Evolutionary conservation across 163 green algal genomes (phyloP).

Genomic region (Chlorella variabilis): DNA sequence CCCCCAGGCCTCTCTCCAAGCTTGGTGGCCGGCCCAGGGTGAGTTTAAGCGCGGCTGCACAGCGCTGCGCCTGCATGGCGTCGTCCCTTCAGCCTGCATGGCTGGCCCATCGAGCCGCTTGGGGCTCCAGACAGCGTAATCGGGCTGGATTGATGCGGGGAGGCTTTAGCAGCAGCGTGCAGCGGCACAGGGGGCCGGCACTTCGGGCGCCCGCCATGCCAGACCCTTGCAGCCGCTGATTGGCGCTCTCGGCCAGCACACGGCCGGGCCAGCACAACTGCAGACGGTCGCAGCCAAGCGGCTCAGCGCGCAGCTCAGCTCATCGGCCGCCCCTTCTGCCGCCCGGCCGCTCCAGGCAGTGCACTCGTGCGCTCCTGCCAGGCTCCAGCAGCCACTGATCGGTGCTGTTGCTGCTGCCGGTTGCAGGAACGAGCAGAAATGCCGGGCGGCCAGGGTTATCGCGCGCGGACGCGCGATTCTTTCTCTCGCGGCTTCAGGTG

Average conservation of each 20-base stretch:
- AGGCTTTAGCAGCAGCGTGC: neutral
- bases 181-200: neutral
- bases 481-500: slow-evolving; percentile 76
- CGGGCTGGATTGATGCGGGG: neutral
- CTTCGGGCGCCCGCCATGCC: neutral
- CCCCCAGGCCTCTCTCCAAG: too few relatives aligned
- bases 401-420: neutral
- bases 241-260: too few relatives aligned
- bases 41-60: too few relatives aligned
- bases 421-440: slow-evolving; percentile 57
- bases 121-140: neutral
- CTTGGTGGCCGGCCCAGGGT: too few relatives aligned
- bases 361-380: too few relatives aligned
- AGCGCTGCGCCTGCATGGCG: too few relatives aligned
- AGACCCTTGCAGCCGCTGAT: neutral
- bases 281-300: too few relatives aligned
- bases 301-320: too few relatives aligned
- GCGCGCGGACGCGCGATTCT: slow-evolving; percentile 84
- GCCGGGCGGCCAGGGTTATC: slow-evolving; percentile 75
- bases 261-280: too few relatives aligned
- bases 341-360: too few relatives aligned
- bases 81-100: neutral
- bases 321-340: too few relatives aligned
- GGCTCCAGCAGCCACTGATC: too few relatives aligned
- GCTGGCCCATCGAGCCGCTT: neutral